Percentiles rank a stretch among this genome's conserved stretches.
phyloP scores from a whole-genome alignment of 2,329 filamentous ascomycete species.

The Pseudocercospora pini-densiflorae region DNA sequence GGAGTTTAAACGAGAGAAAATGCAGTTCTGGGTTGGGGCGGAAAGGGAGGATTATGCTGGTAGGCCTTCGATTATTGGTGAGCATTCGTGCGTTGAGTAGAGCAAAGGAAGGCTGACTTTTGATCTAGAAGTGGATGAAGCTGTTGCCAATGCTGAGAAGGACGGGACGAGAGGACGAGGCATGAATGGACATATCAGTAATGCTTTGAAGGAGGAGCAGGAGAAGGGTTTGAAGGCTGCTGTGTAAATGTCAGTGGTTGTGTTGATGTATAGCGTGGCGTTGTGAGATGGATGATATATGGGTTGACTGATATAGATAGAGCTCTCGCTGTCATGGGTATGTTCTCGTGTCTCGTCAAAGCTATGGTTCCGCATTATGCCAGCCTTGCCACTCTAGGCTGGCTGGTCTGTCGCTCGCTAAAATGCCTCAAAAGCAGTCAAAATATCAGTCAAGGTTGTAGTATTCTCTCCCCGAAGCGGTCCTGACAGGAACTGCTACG shows the following conservation, averaged over 20 bases:
- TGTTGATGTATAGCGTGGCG: neutral
- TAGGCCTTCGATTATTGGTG: constrained; percentile 42
- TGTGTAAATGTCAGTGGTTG: neutral
- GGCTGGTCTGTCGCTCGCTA: neutral
- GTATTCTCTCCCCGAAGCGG: neutral
- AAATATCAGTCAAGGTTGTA: neutral
- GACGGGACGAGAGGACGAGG: constrained; percentile 54
- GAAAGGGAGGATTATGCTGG: constrained; percentile 48
- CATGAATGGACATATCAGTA: constrained; percentile 46
- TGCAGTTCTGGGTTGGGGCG: constrained; percentile 62
- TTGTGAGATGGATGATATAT: neutral
- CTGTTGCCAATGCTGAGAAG: constrained; percentile 41
- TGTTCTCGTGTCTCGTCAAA: constrained; percentile 2
- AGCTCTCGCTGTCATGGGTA: neutral
- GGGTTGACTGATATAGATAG: neutral
- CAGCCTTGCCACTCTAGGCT: neutral
- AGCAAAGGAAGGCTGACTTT: constrained; percentile 11
- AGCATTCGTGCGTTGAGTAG: neutral
- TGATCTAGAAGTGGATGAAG: constrained; percentile 50
- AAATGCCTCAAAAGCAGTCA: neutral
- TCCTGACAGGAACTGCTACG: neutral
- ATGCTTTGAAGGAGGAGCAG: constrained; percentile 34
- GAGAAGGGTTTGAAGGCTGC: constrained; percentile 7
- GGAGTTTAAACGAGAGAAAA: constrained; percentile 78
- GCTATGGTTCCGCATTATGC: neutral